phyloP scores from a whole-genome alignment of 495 filamentous ascomycete genomes.

The Penicillium goetzii region DNA sequence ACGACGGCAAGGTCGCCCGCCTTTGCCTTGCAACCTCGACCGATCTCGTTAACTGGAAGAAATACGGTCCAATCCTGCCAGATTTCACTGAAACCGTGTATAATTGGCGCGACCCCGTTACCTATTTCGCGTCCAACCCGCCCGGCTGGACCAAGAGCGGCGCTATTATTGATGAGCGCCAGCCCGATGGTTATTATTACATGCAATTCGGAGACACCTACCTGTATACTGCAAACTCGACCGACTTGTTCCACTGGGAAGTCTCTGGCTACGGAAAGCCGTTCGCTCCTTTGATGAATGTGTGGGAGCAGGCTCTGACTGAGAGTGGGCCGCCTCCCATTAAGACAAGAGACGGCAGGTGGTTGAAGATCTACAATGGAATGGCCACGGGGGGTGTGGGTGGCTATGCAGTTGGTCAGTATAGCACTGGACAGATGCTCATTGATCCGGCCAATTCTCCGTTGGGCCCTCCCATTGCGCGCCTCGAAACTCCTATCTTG shows the following conservation, averaged over 20 bases:
- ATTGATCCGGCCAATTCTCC: conserved; percentile 2
- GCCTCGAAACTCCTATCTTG: conserved; percentile 1
- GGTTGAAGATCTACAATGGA: conserved; percentile 3
- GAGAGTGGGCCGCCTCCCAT: neutral
- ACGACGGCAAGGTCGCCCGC: neutral
- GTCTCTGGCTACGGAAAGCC: neutral
- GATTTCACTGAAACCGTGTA: neutral
- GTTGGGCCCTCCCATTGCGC: neutral
- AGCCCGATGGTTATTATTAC: conserved; percentile 29
- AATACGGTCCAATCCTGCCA: neutral
- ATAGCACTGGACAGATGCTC: conserved; percentile 3
- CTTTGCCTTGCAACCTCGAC: neutral
- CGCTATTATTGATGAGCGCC: conserved; percentile 29
- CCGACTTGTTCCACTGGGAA: conserved; percentile 18
- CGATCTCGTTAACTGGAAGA: conserved; percentile 1
- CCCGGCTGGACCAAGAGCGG: conserved; percentile 21
- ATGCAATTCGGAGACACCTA: conserved; percentile 33
- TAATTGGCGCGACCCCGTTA: neutral
- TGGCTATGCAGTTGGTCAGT: conserved; percentile 1
- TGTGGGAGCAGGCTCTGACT: neutral
- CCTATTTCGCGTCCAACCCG: neutral
- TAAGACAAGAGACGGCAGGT: neutral
- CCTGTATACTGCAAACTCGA: conserved; percentile 27
- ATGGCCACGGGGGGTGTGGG: neutral
- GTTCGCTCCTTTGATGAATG: neutral